Conservation (phyloP, 106 monocot genomes). For the Dendrobium nobile region DNA sequence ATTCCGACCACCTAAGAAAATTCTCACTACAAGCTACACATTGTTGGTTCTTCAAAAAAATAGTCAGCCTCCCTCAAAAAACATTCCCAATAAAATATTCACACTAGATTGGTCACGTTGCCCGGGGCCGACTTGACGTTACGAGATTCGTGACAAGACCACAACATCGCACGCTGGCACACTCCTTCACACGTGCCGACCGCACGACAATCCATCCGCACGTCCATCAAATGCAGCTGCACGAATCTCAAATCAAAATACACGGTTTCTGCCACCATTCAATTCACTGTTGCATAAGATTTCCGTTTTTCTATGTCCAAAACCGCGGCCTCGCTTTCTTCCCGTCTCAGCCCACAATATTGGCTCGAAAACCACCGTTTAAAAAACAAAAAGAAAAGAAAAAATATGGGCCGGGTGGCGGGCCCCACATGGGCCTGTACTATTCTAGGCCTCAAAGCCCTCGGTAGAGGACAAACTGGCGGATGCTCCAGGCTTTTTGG, state of each 20-base stretch:
- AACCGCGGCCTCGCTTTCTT: neutral
- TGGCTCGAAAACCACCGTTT: neutral
- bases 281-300: neutral
- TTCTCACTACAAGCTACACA: no score
- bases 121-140: neutral
- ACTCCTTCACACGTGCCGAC: no score
- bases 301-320: neutral
- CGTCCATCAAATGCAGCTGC: neutral
- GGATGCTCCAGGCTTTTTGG: no score
- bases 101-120: neutral
- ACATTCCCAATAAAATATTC: neutral
- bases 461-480: no score
- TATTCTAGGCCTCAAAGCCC: no score
- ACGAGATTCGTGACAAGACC: neutral
- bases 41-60: no score
- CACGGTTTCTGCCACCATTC: neutral
- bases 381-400: no score
- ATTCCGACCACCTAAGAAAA: no score
- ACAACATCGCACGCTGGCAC: neutral
- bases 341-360: neutral
- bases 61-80: no score
- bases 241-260: neutral
- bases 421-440: no score
- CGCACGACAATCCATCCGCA: no score
- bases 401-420: no score